Conservation (phyloP, 2,329 filamentous ascomycete species). For the Calonectria crousiana region DNA sequence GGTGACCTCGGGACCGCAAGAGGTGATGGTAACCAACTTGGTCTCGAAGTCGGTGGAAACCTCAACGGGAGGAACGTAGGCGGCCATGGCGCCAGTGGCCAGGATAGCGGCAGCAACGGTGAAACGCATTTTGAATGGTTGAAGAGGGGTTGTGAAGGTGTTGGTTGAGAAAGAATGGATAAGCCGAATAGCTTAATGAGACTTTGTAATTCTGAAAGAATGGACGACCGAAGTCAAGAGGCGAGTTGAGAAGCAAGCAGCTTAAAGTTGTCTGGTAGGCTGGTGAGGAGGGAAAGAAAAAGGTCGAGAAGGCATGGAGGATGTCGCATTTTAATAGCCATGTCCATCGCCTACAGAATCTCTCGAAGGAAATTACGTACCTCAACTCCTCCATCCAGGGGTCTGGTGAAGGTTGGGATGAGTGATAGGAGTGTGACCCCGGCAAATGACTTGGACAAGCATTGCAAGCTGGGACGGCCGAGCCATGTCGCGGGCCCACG, state of each 20-base stretch:
- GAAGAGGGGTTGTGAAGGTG: constrained; percentile 43
- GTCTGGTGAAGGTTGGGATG: constrained; percentile 36
- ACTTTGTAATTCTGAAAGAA: constrained; percentile 56
- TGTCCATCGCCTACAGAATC: constrained; percentile 35
- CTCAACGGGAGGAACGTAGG: constrained; percentile 43
- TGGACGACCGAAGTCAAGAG: constrained; percentile 70
- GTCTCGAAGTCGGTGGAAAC: constrained; percentile 68
- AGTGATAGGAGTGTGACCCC: constrained; percentile 34
- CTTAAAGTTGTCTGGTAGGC: constrained; percentile 58
- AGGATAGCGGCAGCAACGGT: constrained; percentile 63
- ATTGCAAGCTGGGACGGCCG: constrained; percentile 32
- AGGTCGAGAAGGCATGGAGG: constrained; percentile 46
- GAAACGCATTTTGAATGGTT: constrained; percentile 72
- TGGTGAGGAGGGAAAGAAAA: constrained; percentile 52
- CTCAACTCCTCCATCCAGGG: constrained; percentile 35
- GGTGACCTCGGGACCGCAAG: constrained; percentile 58
- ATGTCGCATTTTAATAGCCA: constrained; percentile 62
- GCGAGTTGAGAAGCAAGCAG: constrained; percentile 54
- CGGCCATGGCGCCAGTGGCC: constrained; percentile 51
- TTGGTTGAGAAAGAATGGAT: constrained; percentile 40
- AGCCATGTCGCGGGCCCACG: constrained; percentile 36
- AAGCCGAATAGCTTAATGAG: constrained; percentile 44
- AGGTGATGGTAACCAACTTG: constrained; percentile 71
- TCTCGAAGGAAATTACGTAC: constrained; percentile 44
- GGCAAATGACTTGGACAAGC: constrained; percentile 39